These are phyloP conservation scores for Microsporum ferrugineum DNA, from an alignment of 2,329 filamentous ascomycete species.

Conservation along the genomic window DNA sequence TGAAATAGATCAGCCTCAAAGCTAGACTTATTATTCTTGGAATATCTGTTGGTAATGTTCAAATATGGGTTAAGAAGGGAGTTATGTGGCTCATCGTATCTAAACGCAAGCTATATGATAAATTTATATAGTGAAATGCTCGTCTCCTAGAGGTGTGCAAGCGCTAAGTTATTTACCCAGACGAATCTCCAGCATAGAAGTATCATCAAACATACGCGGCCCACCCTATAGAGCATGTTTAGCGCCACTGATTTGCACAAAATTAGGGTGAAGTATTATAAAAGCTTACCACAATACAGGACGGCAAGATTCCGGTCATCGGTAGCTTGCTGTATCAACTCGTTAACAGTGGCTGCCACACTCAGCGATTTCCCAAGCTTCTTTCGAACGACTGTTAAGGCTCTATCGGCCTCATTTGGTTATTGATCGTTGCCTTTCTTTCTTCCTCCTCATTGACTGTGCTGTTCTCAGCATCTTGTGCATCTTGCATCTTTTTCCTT, in stretches of 20 bases:
- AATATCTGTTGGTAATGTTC: too few relatives aligned
- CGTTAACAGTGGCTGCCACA: slow-evolving; percentile 89
- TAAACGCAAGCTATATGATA: too few relatives aligned
- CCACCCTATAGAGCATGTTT: slow-evolving; percentile 32
- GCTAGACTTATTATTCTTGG: too few relatives aligned
- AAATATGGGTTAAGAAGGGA: too few relatives aligned
- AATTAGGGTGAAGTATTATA: slow-evolving; percentile 7
- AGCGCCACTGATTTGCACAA: not conserved
- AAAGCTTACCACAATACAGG: slow-evolving; percentile 60
- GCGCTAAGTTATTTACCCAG: too few relatives aligned
- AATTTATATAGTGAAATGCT: too few relatives aligned
- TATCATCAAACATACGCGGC: slow-evolving; percentile 38
- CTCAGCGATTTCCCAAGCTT: slow-evolving; percentile 91
- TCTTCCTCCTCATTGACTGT: slow-evolving; percentile 25
- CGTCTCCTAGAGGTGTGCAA: too few relatives aligned
- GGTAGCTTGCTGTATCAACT: slow-evolving; percentile 88
- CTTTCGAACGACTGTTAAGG: slow-evolving; percentile 85
- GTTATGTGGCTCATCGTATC: too few relatives aligned
- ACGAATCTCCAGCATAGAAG: not conserved
- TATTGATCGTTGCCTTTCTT: slow-evolving; percentile 39
- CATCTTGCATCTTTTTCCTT: slow-evolving; percentile 55
- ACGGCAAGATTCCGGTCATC: slow-evolving; percentile 88
- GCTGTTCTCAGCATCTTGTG: slow-evolving; percentile 33
- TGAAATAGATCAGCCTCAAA: too few relatives aligned
- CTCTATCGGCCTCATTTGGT: slow-evolving; percentile 74